Base-by-base conservation (phyloP, 1,139 yeast species). In the Hansenula sp. region DNA sequence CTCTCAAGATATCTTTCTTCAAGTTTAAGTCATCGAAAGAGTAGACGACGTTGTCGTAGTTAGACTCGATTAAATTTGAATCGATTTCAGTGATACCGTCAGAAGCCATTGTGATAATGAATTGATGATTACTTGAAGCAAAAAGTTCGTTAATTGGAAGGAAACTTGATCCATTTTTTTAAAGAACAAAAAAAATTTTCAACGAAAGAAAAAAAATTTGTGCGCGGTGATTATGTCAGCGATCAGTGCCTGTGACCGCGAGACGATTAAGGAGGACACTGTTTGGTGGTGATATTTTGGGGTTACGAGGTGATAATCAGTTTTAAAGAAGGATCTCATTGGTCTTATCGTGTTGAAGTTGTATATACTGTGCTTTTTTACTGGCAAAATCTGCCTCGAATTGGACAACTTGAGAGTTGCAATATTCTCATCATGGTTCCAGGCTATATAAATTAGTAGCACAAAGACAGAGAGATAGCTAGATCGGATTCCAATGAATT, bases 11-110 rank as follows among this genome's bases (percentile, higher is more conserved):
- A 61, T 75, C 79, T 59, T 80, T 83, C 71, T 84, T 84, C 68
- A 85, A 77, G 84, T 84, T 82, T 71, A 85, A 79, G 67, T 90
- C 96, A 65, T 85, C 94, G 70, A 85, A 85, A 57, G 85, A 76
- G 80, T 84, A 81, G 68, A 90, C 96, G 66, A 88, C 93, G 70
- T 90, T 90, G 79, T 91, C 97, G 83, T 91, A 91, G 86, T 93
- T 93, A 76, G 97, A 77, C 77, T 87, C 95, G 68, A 91, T 90
- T 70, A 82, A 80, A 68, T 79, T 79, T 62, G 89, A 73, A 70
- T 86, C 96, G 66, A 88, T 78, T 71, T 88, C 95, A 60, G 84
- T 78, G 66, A 87, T 84, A 66, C 89, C 89, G 61, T 68, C 73
- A 54, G 67, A 54, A 60, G 69, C 64, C 69, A 65, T 65, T 41